Evolutionary conservation across 495 filamentous ascomycete species (phyloP).

Genomic region (Penicillium waksmanii): DNA sequence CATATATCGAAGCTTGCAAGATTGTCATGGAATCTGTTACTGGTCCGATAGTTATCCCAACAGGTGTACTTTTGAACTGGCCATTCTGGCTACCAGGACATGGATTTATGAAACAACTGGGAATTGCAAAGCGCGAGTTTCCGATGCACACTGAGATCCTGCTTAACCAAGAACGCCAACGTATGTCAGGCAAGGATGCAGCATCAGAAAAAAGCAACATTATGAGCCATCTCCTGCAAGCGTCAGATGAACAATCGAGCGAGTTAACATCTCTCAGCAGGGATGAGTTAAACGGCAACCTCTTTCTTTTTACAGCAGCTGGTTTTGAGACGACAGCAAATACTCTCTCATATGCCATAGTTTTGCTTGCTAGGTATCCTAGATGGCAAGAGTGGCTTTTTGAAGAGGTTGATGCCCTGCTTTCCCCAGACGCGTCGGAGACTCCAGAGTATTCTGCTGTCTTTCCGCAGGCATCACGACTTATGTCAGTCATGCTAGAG

Average conservation of each 20-base stretch:
- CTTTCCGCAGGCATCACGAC: slow-evolving; percentile 48
- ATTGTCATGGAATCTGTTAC: slow-evolving; percentile 3
- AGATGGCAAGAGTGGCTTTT: slow-evolving; percentile 51
- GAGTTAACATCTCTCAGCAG: background rate
- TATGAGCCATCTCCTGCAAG: slow-evolving; percentile 8
- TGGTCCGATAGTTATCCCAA: slow-evolving; percentile 1
- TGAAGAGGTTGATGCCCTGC: slow-evolving; percentile 42
- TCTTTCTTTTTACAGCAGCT: slow-evolving; percentile 58
- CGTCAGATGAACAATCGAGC: background rate
- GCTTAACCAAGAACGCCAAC: slow-evolving; percentile 1
- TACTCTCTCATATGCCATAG: slow-evolving; percentile 51
- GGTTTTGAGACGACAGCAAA: slow-evolving; percentile 61
- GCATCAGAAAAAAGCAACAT: background rate
- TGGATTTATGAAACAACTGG: background rate
- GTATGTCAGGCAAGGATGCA: background rate
- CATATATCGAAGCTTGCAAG: slow-evolving; percentile 1
- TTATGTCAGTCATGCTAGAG: slow-evolving; percentile 50
- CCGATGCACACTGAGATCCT: background rate
- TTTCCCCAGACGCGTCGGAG: slow-evolving; percentile 11
- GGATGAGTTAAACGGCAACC: slow-evolving; percentile 50
- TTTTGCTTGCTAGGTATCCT: slow-evolving; percentile 51
- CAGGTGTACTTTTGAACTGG: background rate
- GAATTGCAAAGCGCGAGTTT: slow-evolving; percentile 3
- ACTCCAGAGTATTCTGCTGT: slow-evolving; percentile 22
- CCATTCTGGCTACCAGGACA: slow-evolving; percentile 4